Evolutionary conservation across 2,329 filamentous ascomycete species (phyloP), one percentile per base, ranked within the genome.

Genomic region (Colletotrichum sp.): DNA sequence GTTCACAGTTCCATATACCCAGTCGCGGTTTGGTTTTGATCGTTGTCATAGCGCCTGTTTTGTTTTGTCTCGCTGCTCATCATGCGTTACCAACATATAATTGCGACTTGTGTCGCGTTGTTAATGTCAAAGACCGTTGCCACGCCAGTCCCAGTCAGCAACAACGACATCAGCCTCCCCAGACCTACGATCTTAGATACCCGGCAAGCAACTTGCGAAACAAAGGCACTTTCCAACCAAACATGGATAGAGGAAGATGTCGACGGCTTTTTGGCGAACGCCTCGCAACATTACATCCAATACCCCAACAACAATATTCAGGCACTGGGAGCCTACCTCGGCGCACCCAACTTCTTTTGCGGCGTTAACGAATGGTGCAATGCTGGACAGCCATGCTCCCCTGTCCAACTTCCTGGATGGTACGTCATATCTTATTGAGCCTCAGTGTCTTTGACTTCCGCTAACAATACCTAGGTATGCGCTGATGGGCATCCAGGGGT

Each of bases 321-420:
- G n/a, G 69, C 76, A 15, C 13, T 78, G 28, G 69, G 66, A 2
- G 69, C 72, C 5, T 72, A 60, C 8, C 57, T 78, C 18, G 72
- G 75, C 6, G 75, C 77, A 4, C 75, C 75, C 34, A 78, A 77
- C 61, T 78, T 78, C 63, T 75, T 71, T 28, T 78, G 75, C 32
- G 75, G 77, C 13, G 36, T 77, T 2, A 66, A 71, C 15, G 8
- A 38, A 12, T 74, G 72, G 63, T 78, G 77, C 18, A 75, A 74
- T 8, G 77, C 77, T 13, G 77, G 77, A 16, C 77, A 78, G 63
- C 77, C 77, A 8, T 78, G 77, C 28, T 55, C 71, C 13, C 77
- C 77, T 10, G 77, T 78, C 3, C 60, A 57, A 2, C 38, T 77
- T 2, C 75, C 75, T 9, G 72, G 66, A 4, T 78, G 75, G 76